Evolutionary conservation across 2,329 filamentous ascomycete species (phyloP).

Genomic region (Rachicladosporium sp.): DNA sequence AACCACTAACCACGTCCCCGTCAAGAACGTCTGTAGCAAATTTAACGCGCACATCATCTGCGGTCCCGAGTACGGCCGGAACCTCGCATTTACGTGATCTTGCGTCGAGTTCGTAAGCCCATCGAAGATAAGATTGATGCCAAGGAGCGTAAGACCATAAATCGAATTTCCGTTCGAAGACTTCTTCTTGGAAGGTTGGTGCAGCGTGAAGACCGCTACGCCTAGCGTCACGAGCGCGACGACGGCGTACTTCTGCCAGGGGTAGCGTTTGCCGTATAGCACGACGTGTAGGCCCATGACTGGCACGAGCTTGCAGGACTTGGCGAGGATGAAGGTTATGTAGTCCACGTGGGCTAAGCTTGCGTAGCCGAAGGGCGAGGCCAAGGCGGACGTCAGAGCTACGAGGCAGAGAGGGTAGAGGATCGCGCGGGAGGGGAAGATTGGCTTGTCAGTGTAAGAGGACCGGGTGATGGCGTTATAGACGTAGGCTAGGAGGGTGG

Average conservation of each 20-base stretch:
- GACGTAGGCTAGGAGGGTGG: slow-evolving; percentile 64
- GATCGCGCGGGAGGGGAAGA: slow-evolving; percentile 69
- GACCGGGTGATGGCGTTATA: slow-evolving; percentile 57
- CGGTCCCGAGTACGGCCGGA: slow-evolving; percentile 71
- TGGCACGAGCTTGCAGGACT: slow-evolving; percentile 96
- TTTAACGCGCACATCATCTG: slow-evolving; percentile 99
- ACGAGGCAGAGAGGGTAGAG: slow-evolving; percentile 71
- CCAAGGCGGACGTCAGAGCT: slow-evolving; percentile 74
- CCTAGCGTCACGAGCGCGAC: slow-evolving; percentile 82
- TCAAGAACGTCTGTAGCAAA: slow-evolving; percentile 69
- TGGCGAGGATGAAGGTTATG: slow-evolving; percentile 92
- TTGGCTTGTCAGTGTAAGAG: slow-evolving; percentile 36
- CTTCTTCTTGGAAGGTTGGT: slow-evolving; percentile 38
- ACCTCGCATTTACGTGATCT: slow-evolving; percentile 75
- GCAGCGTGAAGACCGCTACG: slow-evolving; percentile 88
- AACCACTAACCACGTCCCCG: slow-evolving; percentile 60
- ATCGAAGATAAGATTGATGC: slow-evolving; percentile 87
- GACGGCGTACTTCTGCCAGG: slow-evolving; percentile 91
- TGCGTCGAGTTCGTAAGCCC: slow-evolving; percentile 93
- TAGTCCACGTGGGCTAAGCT: slow-evolving; percentile 91
- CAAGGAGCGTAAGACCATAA: slow-evolving; percentile 73
- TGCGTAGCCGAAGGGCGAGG: slow-evolving; percentile 92
- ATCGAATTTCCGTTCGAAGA: slow-evolving; percentile 43
- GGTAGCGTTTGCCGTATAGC: slow-evolving; percentile 77
- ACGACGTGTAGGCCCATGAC: slow-evolving; percentile 96